A percentile compares a stretch with the other conserved stretches of the same genome.
Evolutionary conservation across 164 flowering plant genomes (phyloP).

Genomic region (Hamamelis virginiana): DNA sequence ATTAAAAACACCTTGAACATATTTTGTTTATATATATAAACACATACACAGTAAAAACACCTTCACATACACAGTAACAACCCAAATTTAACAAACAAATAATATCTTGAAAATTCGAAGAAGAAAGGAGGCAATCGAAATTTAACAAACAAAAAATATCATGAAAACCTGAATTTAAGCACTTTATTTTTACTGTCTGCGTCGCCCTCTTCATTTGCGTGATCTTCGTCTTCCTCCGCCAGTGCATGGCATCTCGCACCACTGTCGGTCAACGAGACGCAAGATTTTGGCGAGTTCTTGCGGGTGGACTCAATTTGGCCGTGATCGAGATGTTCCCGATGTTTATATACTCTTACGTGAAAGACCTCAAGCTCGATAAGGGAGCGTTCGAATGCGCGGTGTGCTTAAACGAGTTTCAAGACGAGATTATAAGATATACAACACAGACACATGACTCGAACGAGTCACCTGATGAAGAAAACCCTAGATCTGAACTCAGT

Average conservation of each 20-base stretch:
- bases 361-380: conserved; percentile 22
- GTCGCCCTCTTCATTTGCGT: conserved; percentile 16
- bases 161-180: too few relatives aligned
- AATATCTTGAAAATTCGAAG: too few relatives aligned
- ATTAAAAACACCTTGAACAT: too few relatives aligned
- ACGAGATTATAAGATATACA: background rate
- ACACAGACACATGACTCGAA: background rate
- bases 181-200: too few relatives aligned
- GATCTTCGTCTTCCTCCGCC: conserved; percentile 24
- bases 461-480: background rate
- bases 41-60: too few relatives aligned
- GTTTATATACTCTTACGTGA: conserved; percentile 26
- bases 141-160: too few relatives aligned
- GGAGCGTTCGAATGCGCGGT: conserved; percentile 28
- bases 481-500: background rate
- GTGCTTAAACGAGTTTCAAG: conserved; percentile 27
- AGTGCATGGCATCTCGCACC: conserved; percentile 11
- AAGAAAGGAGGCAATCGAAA: too few relatives aligned
- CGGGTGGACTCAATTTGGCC: conserved; percentile 25
- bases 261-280: background rate
- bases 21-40: too few relatives aligned
- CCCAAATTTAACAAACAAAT: too few relatives aligned
- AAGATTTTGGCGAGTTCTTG: background rate
- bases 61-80: too few relatives aligned
- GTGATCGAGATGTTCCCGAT: conserved; percentile 29